Conservation (phyloP, 345 rosid species). For the Cardamine occulta region DNA sequence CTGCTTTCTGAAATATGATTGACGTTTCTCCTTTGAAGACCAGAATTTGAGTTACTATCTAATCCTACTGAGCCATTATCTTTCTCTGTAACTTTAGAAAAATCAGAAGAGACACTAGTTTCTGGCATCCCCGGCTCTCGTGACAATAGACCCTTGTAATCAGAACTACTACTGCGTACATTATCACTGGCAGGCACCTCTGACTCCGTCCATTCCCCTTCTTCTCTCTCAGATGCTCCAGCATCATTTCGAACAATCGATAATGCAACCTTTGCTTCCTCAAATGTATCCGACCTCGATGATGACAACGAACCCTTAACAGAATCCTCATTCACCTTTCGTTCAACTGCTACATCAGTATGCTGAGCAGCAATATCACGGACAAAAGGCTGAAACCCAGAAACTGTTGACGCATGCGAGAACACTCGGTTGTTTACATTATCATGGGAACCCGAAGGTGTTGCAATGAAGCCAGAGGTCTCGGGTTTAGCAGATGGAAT, state of each 20-base stretch:
- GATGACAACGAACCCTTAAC: constrained; percentile 40
- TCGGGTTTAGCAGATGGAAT: constrained; percentile 53
- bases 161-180: constrained; percentile 24
- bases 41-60: constrained; percentile 44
- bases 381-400: constrained; percentile 94
- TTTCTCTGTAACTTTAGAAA: constrained; percentile 44
- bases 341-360: constrained; percentile 49
- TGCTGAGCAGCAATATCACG: constrained; percentile 48
- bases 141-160: neutral
- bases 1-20: constrained; percentile 54
- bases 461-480: constrained; percentile 52
- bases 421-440: constrained; percentile 61
- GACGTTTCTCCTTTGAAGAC: constrained; percentile 45
- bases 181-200: constrained; percentile 50
- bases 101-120: constrained; percentile 30
- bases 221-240: constrained; percentile 75
- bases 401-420: constrained; percentile 73
- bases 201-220: constrained; percentile 92
- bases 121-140: neutral
- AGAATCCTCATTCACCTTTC: constrained; percentile 48
- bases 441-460: constrained; percentile 56
- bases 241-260: constrained; percentile 44
- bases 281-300: constrained; percentile 42
- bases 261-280: constrained; percentile 46
- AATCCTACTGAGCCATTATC: constrained; percentile 43